phyloP scores from a whole-genome alignment of 176 grass and related monocot species.

The Melocanna baccifera region DNA sequence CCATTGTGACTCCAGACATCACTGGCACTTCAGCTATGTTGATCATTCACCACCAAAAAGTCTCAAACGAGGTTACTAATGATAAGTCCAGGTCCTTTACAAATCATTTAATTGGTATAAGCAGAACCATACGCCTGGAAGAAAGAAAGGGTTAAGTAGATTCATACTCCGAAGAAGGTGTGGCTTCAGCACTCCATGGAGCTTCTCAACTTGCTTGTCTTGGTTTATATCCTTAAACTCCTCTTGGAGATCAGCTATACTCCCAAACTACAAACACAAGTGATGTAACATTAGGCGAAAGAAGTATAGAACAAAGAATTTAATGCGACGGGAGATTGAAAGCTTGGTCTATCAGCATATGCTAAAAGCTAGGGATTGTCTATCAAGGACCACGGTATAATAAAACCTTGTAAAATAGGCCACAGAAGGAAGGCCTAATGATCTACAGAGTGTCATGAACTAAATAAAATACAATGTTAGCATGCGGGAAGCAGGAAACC shows the following conservation, averaged over 20 bases:
- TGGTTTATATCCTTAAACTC: slow-evolving; percentile 99
- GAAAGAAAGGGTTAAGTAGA: slow-evolving; percentile 27
- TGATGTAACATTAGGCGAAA: slow-evolving; percentile 3
- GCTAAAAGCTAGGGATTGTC: not conserved
- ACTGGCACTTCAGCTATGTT: not conserved
- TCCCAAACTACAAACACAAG: slow-evolving; percentile 82
- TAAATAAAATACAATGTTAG: slow-evolving; percentile 23
- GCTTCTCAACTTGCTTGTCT: slow-evolving; percentile 92
- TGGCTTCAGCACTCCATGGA: slow-evolving; percentile 91
- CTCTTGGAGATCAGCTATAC: slow-evolving; percentile 89
- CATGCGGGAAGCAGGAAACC: slow-evolving; percentile 26
- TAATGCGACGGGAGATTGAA: not conserved
- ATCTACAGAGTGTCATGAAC: slow-evolving; percentile 4
- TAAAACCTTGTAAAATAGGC: not conserved
- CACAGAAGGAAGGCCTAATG: not conserved
- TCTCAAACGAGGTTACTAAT: not conserved
- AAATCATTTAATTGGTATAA: slow-evolving; percentile 22
- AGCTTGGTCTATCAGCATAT: slow-evolving; percentile 10
- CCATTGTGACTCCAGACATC: not conserved
- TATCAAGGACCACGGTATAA: not conserved
- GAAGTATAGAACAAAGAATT: slow-evolving; percentile 8
- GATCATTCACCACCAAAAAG: slow-evolving; percentile 5
- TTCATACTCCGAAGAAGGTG: slow-evolving; percentile 92
- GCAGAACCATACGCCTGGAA: not conserved
- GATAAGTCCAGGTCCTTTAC: not conserved